Base-by-base conservation (phyloP, 441 rosid genomes). In the Adansonia madagascariensis region DNA sequence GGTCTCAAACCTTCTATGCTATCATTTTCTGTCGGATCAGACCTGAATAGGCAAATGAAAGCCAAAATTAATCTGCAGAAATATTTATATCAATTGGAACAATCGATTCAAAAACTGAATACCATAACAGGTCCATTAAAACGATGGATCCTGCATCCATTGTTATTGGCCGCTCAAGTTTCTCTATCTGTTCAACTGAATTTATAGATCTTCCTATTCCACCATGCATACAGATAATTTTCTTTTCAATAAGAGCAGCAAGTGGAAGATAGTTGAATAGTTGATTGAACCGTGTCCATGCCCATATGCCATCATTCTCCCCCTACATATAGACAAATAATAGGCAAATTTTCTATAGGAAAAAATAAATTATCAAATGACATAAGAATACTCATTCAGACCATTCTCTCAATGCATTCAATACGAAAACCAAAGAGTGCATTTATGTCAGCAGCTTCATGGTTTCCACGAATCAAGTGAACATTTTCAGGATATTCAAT, bases 391-490 rank as follows among this genome's bases (percentile, higher is more conserved):
- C 75, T 69, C 7, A 71, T 73, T n/a, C 84, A 65, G 75, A 96
- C 99, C 99, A 96, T 92, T 89, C 99, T 92, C 83, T 96, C 99
- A 47, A 96, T 89, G 91, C 99, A 96, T 82, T 96, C 99, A 59
- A 96, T 84, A 64, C 98, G 98, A 83, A 96, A 96, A 75, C 99
- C 99, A 85, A 96, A 96, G 57, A 96, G 92, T 0, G 99, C 99
- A 90, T 96, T 96, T 75, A 94, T 96, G 87, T 96, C 98, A 73
- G 98, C 98, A 84, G 99, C 99, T 82, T 96, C 99, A 47, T 94
- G 99, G 81, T 96, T 96, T 85, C 99, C 99, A 22, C 99, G 96
- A 79, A 96, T 94, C 84, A 96, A 82, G 89, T 96, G 98, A 75
- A 96, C 88, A 88, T 87, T 94, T 84, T 94, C 98, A n/a, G 99